These are phyloP conservation scores for Avena insularis DNA, from an alignment of 176 grass and related monocot genomes.

Conservation along the genomic window DNA sequence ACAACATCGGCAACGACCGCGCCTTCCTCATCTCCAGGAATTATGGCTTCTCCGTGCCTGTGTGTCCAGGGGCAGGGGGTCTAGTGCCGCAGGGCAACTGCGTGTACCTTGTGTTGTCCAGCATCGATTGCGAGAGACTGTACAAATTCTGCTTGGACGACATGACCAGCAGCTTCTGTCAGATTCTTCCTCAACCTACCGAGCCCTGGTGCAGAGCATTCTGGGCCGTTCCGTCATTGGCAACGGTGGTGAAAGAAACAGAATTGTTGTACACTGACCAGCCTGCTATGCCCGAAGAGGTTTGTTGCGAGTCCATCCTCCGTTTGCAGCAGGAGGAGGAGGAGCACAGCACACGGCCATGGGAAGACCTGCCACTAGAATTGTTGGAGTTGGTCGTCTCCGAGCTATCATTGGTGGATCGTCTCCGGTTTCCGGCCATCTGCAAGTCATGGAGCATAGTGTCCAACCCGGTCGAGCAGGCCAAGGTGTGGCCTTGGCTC, in stretches of 20 bases:
- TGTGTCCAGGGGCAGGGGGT: background rate
- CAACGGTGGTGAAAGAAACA: background rate
- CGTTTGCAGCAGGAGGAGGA: background rate
- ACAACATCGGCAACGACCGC: background rate
- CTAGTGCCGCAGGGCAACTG: conserved; percentile 1
- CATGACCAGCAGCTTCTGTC: background rate
- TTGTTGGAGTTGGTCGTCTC: background rate
- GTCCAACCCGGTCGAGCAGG: conserved; percentile 11
- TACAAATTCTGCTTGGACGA: conserved; percentile 19
- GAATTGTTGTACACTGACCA: background rate
- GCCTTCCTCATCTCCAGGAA: background rate
- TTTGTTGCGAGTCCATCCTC: background rate
- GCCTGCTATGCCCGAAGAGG: background rate
- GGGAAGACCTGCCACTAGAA: background rate
- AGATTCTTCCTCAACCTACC: conserved; percentile 6
- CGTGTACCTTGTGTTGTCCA: background rate
- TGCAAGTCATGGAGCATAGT: conserved; percentile 25
- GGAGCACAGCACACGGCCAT: background rate
- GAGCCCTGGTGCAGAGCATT: conserved; percentile 15
- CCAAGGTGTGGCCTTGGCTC: conserved; percentile 25
- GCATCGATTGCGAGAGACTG: conserved; percentile 3
- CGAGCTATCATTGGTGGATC: background rate
- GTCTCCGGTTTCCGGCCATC: background rate
- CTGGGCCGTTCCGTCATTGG: background rate
- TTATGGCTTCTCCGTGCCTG: background rate